Evolutionary conservation across 306 rosid species (phyloP).

Genomic region (Cicer cuneatum): DNA sequence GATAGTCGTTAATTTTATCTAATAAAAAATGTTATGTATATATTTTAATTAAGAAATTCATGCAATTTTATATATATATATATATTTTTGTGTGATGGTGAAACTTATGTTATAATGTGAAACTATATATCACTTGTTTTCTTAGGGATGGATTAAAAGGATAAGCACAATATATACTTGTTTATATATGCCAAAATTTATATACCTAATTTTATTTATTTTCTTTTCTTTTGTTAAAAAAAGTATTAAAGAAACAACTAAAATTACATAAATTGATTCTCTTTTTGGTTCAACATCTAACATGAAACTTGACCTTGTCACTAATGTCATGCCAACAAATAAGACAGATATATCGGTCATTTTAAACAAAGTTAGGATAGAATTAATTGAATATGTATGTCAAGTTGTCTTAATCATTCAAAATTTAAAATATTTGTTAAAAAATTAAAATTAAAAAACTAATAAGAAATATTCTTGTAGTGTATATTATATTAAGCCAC

Average conservation of each 20-base stretch:
- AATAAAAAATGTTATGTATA: background rate
- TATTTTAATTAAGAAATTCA: background rate
- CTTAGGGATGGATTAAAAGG: background rate
- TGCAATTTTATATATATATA: background rate
- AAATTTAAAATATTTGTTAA: background rate
- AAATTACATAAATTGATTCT: background rate
- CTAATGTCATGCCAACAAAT: constrained; percentile 43
- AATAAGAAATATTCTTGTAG: background rate
- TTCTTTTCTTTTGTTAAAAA: background rate
- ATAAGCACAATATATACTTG: too few species aligned
- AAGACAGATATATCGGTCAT: constrained; percentile 46
- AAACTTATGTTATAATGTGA: background rate
- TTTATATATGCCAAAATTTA: too few species aligned
- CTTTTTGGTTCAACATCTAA: background rate
- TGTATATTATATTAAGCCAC: constrained; percentile 22
- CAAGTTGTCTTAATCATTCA: constrained; percentile 42
- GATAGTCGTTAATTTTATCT: background rate
- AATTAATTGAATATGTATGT: constrained; percentile 22
- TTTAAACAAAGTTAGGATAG: constrained; percentile 30
- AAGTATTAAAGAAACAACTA: background rate
- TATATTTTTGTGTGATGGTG: background rate
- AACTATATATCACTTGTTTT: background rate
- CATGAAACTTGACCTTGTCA: background rate
- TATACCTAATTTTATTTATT: too few species aligned
- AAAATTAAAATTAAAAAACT: background rate